These are phyloP conservation scores for Cladorrhinum samala DNA, from an alignment of 495 filamentous ascomycete genomes.

Conservation along the genomic window DNA sequence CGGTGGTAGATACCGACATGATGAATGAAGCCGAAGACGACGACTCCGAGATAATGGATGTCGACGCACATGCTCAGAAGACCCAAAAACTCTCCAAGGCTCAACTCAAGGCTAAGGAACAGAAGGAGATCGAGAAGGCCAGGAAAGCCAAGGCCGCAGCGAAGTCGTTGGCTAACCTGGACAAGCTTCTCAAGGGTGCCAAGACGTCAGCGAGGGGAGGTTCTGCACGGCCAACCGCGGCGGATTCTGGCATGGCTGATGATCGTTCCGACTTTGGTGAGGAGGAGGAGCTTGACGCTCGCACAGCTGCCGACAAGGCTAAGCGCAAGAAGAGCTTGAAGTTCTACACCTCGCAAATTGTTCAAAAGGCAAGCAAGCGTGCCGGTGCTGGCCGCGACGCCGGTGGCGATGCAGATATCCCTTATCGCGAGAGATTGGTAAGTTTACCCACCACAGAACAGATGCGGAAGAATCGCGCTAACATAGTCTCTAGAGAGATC, in stretches of 20 bases:
- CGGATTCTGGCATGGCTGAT: slow-evolving; percentile 32
- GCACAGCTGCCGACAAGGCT: slow-evolving; percentile 69
- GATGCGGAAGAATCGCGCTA: no score
- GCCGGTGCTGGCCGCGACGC: slow-evolving; percentile 70
- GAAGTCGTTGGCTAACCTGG: slow-evolving; percentile 43
- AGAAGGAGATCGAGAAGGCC: slow-evolving; percentile 29
- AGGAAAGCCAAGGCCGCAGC: slow-evolving; percentile 41
- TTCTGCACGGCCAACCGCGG: slow-evolving; percentile 23
- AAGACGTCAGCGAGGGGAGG: slow-evolving; percentile 35
- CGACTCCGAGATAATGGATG: slow-evolving; percentile 25
- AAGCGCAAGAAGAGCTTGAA: slow-evolving; percentile 78
- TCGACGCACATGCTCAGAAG: slow-evolving; percentile 13
- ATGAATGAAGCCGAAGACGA: slow-evolving; percentile 32
- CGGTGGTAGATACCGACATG: slow-evolving; percentile 8
- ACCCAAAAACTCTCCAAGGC: slow-evolving; percentile 28
- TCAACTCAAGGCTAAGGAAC: slow-evolving; percentile 24
- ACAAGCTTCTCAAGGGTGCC: slow-evolving; percentile 34
- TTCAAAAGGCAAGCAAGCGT: slow-evolving; percentile 84
- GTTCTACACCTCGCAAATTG: slow-evolving; percentile 95
- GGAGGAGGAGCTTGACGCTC: slow-evolving; percentile 41
- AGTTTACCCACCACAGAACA: slow-evolving; percentile 11
- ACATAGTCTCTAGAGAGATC: slow-evolving; percentile 48
- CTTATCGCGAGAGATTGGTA: slow-evolving; percentile 74
- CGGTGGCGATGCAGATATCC: slow-evolving; percentile 88
- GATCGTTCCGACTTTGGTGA: slow-evolving; percentile 64